Percentiles rank a stretch among this genome's conserved stretches.
These are phyloP conservation scores for Pyrrhoderma noxium DNA, from an alignment of 1,284 basidiomycete genomes.

Conservation along the genomic window DNA sequence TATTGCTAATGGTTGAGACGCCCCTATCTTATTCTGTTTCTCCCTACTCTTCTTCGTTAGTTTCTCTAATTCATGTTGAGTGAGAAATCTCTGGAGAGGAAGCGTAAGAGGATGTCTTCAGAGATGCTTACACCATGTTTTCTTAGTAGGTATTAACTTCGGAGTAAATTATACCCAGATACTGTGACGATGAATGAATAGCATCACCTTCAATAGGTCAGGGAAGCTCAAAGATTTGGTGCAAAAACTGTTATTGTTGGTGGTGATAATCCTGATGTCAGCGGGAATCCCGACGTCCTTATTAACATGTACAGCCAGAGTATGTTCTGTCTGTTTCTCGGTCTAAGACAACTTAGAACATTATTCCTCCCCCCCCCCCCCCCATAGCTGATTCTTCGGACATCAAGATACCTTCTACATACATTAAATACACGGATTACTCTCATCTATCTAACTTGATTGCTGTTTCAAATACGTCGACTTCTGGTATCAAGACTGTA, in stretches of 20 bases:
- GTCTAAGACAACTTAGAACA: background rate
- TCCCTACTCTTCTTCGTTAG: too few relatives aligned
- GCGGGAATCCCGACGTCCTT: slow-evolving; percentile 68
- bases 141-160: too few relatives aligned
- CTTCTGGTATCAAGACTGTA: slow-evolving; percentile 62
- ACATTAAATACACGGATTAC: slow-evolving; percentile 69
- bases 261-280: slow-evolving; percentile 59
- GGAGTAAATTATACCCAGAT: too few relatives aligned
- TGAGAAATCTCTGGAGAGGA: too few relatives aligned
- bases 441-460: slow-evolving; percentile 52
- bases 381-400: slow-evolving; percentile 73
- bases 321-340: slow-evolving; percentile 27
- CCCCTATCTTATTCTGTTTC: too few relatives aligned
- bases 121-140: too few relatives aligned
- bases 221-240: slow-evolving; percentile 78
- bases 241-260: slow-evolving; percentile 86
- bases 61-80: too few relatives aligned
- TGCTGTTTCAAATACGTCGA: slow-evolving; percentile 63
- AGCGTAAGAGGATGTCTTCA: too few relatives aligned
- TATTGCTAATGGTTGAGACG: too few relatives aligned
- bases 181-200: too few relatives aligned
- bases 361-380: slow-evolving; percentile 10
- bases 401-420: slow-evolving; percentile 63
- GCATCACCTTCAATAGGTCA: slow-evolving; percentile 28
- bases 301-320: slow-evolving; percentile 89